These are phyloP conservation scores for Reutealis trisperma DNA, from an alignment of 345 rosid genomes.

Conservation along the genomic window DNA sequence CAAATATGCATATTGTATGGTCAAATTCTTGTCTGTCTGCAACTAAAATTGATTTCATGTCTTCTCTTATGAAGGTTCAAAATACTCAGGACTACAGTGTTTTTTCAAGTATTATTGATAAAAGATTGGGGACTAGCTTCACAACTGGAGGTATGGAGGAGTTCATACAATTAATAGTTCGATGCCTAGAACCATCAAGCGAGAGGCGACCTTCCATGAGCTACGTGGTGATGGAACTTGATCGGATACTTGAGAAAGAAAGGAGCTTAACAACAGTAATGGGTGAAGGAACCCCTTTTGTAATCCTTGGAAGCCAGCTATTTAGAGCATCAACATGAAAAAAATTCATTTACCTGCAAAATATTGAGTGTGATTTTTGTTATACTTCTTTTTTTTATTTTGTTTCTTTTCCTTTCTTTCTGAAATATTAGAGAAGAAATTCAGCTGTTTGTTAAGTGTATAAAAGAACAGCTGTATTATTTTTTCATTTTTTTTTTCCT, in stretches of 20 bases:
- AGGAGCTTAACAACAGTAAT: slow-evolving; percentile 75
- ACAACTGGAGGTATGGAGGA: slow-evolving; percentile 85
- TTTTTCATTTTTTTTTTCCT: slow-evolving; percentile 30
- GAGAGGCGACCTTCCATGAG: slow-evolving; percentile 79
- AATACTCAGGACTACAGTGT: slow-evolving; percentile 46
- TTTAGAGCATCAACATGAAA: slow-evolving; percentile 55
- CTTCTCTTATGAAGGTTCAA: slow-evolving; percentile 55
- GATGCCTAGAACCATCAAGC: slow-evolving; percentile 68
- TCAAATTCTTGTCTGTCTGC: neutral
- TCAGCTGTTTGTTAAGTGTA: slow-evolving; percentile 86
- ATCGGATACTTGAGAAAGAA: slow-evolving; percentile 74
- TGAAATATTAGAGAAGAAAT: slow-evolving; percentile 33
- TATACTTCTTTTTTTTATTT: slow-evolving; percentile 23
- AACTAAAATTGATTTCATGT: neutral
- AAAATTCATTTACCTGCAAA: slow-evolving; percentile 16
- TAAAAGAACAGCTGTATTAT: slow-evolving; percentile 62
- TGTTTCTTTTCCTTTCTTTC: neutral
- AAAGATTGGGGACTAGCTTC: slow-evolving; percentile 66
- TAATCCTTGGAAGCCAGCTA: slow-evolving; percentile 87
- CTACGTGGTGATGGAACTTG: slow-evolving; percentile 72
- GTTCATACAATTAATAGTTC: slow-evolving; percentile 53
- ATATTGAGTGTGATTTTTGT: slow-evolving; percentile 41
- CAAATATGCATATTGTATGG: neutral
- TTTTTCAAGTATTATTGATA: slow-evolving; percentile 57
- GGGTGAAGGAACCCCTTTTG: slow-evolving; percentile 83